phyloP scores from a whole-genome alignment of 306 rosid genomes.

The Alnus glutinosa region DNA sequence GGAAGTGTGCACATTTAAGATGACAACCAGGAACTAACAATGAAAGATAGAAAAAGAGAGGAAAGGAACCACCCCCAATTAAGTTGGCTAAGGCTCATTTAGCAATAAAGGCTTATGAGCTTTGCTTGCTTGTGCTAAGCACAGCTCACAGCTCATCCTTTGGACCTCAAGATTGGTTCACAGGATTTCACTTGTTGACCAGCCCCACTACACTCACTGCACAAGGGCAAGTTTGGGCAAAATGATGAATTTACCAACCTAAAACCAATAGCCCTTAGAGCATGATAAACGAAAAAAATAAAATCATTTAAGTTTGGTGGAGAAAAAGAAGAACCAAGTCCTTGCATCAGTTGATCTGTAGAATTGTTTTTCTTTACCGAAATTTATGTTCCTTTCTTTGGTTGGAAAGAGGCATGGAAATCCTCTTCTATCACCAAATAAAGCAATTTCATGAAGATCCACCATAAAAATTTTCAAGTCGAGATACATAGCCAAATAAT shows the following conservation, averaged over 20 bases:
- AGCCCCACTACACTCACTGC: slow-evolving; percentile 2
- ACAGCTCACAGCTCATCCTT: background rate
- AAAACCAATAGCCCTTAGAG: background rate
- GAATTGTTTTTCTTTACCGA: background rate
- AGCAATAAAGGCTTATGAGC: slow-evolving; percentile 7
- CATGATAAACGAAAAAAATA: background rate
- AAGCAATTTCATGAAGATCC: background rate
- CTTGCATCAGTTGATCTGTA: background rate
- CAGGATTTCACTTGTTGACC: background rate
- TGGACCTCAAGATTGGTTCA: background rate
- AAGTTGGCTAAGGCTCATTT: background rate
- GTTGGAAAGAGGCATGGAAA: background rate
- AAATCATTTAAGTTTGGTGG: background rate
- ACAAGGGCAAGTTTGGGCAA: background rate
- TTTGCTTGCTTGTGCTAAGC: background rate
- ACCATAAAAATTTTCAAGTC: background rate
- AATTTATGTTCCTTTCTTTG: background rate
- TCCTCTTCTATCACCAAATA: slow-evolving; percentile 4
- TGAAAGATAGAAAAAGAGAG: background rate
- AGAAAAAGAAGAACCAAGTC: background rate
- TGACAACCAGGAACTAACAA: background rate
- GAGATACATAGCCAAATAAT: background rate
- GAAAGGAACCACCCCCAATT: slow-evolving; percentile 7
- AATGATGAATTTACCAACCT: background rate
- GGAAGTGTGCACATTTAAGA: background rate